phyloP scores from a whole-genome alignment of 345 rosid genomes.

The Triadica sebifera region DNA sequence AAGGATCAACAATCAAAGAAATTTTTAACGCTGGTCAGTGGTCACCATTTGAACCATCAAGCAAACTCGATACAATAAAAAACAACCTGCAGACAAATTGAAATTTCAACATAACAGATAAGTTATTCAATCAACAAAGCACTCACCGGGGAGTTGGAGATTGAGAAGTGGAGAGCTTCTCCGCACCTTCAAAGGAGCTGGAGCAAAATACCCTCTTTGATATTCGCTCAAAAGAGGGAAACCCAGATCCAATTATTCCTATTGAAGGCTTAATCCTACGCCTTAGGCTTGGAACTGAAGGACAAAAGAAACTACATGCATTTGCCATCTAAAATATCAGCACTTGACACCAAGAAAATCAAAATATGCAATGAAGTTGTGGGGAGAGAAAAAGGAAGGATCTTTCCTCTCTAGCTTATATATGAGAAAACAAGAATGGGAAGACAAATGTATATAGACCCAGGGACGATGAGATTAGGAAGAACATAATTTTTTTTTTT shows the following conservation, averaged over 20 bases:
- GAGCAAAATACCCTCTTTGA: constrained; percentile 58
- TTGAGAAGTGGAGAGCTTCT: constrained; percentile 48
- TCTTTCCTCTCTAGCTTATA: constrained; percentile 13
- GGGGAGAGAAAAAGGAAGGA: constrained; percentile 20
- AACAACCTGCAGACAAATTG: constrained; percentile 13
- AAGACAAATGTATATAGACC: constrained; percentile 10
- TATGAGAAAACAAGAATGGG: constrained; percentile 14
- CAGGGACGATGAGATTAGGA: constrained; percentile 19
- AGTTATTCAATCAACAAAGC: constrained; percentile 13
- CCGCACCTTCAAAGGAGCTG: constrained; percentile 45
- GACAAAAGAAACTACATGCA: constrained; percentile 65
- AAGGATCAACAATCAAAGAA: constrained; percentile 8
- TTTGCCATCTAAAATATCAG: constrained; percentile 54
- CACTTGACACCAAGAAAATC: neutral
- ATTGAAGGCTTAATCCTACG: constrained; percentile 45
- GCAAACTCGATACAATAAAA: constrained; percentile 7
- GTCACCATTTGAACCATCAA: constrained; percentile 13
- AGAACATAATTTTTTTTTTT: constrained; percentile 2
- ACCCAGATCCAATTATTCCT: constrained; percentile 66
- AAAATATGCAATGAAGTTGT: neutral
- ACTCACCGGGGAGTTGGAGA: constrained; percentile 57
- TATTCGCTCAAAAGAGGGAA: constrained; percentile 37
- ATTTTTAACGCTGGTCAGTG: neutral
- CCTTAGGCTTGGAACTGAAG: constrained; percentile 55
- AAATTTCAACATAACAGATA: neutral